Base-by-base conservation (phyloP, 495 filamentous ascomycete species). In the Staphylotrichum longicolle region DNA sequence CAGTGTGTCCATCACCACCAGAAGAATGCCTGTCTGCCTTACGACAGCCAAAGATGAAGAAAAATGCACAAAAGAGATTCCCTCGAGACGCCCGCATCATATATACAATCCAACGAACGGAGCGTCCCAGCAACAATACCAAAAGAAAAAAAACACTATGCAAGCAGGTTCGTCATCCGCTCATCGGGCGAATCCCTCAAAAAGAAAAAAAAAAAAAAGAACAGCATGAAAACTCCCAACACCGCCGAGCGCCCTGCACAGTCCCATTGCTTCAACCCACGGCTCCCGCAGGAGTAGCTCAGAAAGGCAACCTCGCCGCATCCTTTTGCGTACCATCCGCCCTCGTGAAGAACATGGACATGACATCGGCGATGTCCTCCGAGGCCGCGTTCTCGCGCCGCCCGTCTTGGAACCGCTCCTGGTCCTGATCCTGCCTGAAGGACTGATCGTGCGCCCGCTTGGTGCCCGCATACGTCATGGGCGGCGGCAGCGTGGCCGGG, bases 381-480 rank as follows among this genome's bases (percentile, higher is more conserved):
- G 45, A 27, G n/a, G 10, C 3, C 9, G 37, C 66, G 47, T 30
- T 41, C 9, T 74, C 72, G 34, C 72, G 68, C 39, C 66, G 63
- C 2, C 72, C 72, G 48, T 74, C 58, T 41, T 67, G 68, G 62
- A 57, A 68, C 12, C 68, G 66, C 9, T 40, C 39, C 4, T 32
- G n/a, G 0, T 70, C 66, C 4, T 34, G 0, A 14, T 66, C 64
- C 1, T 32, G 47, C 30, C 61, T 34, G 56, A 74, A 74, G 3
- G 66, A 56, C 48, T 72, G 54, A 33, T 66, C 70, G 57, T 66
- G 68, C 4, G 64, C 54, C 2, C 72, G 68, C 60, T 74, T 74
- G 1, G 70, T 65, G 10, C 72, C 72, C 3, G 72, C 72, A 37
- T 67, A 63, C 57, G 51, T 57, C 14, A 52, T 9, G 11, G 58